phyloP scores from a whole-genome alignment of 176 grass and related monocot genomes.

The Rhipidocladum racemiflorum region DNA sequence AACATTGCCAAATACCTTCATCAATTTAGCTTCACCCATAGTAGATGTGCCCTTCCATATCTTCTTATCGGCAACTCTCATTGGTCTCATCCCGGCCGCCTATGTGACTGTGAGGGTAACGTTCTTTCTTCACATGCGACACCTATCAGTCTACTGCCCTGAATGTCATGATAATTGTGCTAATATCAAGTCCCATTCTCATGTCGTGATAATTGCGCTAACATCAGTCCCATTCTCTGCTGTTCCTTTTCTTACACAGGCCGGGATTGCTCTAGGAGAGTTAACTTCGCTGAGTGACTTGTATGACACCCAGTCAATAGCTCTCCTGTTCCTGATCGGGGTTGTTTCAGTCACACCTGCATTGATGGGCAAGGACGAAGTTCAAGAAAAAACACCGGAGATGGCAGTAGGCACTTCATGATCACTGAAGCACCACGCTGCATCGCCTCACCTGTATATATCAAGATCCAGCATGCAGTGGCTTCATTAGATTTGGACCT shows the following conservation, averaged over 20 bases:
- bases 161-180: neutral
- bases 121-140: neutral
- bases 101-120: conserved; percentile 88
- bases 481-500: conserved; percentile 23
- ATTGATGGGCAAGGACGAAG: conserved; percentile 63
- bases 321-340: conserved; percentile 81
- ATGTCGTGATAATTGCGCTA: neutral
- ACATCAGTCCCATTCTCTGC: neutral
- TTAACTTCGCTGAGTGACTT: conserved; percentile 80
- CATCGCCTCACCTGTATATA: conserved; percentile 48
- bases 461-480: conserved; percentile 26
- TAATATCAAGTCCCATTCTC: neutral
- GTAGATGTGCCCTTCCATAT: conserved; percentile 94
- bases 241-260: conserved; percentile 42
- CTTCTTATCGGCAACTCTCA: conserved; percentile 74
- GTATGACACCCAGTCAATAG: conserved; percentile 88
- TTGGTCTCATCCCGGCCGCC: conserved; percentile 88
- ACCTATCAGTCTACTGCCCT: neutral
- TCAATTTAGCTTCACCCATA: conserved; percentile 96
- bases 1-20: conserved; percentile 97
- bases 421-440: neutral
- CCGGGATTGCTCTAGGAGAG: conserved; percentile 91
- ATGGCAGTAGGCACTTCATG: conserved; percentile 24
- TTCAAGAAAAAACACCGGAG: conserved; percentile 41
- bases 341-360: conserved; percentile 85